Percentiles rank a stretch among this genome's conserved stretches.
Evolutionary conservation across 352 stramenopile species (phyloP).

Genomic region (Lagenidium sp.): DNA sequence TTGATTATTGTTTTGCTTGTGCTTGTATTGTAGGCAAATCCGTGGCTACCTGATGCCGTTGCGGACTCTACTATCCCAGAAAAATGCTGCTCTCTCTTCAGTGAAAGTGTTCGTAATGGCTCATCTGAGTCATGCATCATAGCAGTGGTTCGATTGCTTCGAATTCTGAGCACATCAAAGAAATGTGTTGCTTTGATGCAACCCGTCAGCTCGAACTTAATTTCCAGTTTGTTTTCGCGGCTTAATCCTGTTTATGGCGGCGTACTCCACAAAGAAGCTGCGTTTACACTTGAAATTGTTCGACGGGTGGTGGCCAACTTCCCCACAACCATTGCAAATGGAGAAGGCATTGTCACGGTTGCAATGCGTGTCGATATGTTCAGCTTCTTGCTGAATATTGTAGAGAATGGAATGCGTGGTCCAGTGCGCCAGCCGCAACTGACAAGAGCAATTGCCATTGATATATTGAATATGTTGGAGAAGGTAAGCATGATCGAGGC

Average conservation of each 20-base stretch:
- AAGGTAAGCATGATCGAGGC: slow-evolving; percentile 48
- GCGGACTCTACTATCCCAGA: slow-evolving; percentile 49
- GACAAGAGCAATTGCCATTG: slow-evolving; percentile 56
- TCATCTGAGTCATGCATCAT: slow-evolving; percentile 51
- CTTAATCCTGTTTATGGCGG: slow-evolving; percentile 38
- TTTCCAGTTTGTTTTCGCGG: slow-evolving; percentile 46
- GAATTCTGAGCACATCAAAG: slow-evolving; percentile 48
- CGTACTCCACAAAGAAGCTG: slow-evolving; percentile 53
- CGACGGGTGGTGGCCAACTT: slow-evolving; percentile 59
- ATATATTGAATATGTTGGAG: slow-evolving; percentile 73
- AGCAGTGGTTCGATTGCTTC: slow-evolving; percentile 56
- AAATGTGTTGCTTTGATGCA: slow-evolving; percentile 48
- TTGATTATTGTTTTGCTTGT: background rate
- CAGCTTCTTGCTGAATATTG: slow-evolving; percentile 60
- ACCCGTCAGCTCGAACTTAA: slow-evolving; percentile 34
- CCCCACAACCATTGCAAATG: slow-evolving; percentile 52
- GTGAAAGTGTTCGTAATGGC: slow-evolving; percentile 53
- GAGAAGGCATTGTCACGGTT: slow-evolving; percentile 63
- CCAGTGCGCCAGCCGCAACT: slow-evolving; percentile 53
- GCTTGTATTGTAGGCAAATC: slow-evolving; percentile 34
- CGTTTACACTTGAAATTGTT: slow-evolving; percentile 65
- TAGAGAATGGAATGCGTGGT: slow-evolving; percentile 51
- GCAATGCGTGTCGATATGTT: slow-evolving; percentile 63
- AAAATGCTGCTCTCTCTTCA: slow-evolving; percentile 58
- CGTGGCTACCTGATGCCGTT: slow-evolving; percentile 42